Percentiles rank a stretch among this genome's conserved stretches.
phyloP scores from a whole-genome alignment of 2,329 filamentous ascomycete species.

The Helotiales sp. region DNA sequence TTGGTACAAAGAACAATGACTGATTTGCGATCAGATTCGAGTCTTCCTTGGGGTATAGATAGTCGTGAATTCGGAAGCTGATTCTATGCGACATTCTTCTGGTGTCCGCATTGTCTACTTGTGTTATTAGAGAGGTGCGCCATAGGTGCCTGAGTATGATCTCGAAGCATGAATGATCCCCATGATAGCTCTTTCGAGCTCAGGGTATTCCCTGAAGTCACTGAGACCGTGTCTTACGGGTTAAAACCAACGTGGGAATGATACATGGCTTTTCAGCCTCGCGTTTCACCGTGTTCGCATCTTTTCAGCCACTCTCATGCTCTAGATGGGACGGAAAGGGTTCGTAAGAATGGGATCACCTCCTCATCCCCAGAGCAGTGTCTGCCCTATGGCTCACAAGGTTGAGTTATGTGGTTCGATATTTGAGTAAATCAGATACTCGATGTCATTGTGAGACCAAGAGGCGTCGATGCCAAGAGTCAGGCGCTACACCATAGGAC shows the following conservation, averaged over 20 bases:
- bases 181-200: too few species aligned
- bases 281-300: background rate
- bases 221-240: background rate
- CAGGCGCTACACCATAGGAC: background rate
- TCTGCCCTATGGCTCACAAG: background rate
- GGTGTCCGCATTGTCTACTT: too few species aligned
- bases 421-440: background rate
- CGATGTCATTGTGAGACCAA: background rate
- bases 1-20: background rate
- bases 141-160: too few species aligned
- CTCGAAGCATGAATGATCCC: too few species aligned
- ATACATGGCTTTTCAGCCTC: constrained; percentile 3
- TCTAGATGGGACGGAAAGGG: background rate
- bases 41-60: background rate
- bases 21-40: background rate
- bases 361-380: background rate
- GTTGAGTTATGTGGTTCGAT: background rate
- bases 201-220: background rate
- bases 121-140: too few species aligned
- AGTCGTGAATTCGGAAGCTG: too few species aligned
- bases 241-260: background rate
- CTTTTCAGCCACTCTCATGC: background rate
- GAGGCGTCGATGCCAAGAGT: background rate
- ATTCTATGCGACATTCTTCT: too few species aligned
- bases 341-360: background rate